phyloP scores from a whole-genome alignment of 208 protist species.

The Trypanosoma scelopori region DNA sequence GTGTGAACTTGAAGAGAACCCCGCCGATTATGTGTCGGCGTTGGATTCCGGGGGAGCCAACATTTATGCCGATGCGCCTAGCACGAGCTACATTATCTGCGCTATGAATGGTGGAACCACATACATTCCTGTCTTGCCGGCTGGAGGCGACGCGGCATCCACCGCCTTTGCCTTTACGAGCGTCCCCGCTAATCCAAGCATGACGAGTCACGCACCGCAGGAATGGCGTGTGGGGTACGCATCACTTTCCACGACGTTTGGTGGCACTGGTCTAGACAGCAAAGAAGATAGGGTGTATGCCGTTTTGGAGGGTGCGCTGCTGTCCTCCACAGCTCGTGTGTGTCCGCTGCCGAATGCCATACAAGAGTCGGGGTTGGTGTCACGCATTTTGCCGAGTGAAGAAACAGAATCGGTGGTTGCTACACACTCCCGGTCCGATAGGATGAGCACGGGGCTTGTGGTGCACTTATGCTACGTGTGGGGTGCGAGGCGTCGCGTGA shows the following conservation, averaged over 20 bases:
- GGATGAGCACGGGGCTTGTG: constrained; percentile 29
- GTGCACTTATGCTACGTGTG: constrained; percentile 84
- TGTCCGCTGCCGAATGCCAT: constrained; percentile 45
- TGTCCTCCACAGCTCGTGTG: constrained; percentile 35
- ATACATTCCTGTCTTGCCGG: constrained; percentile 68
- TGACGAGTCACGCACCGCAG: constrained; percentile 33
- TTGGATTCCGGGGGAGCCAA: constrained; percentile 23
- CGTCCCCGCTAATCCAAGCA: constrained; percentile 33
- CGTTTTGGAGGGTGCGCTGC: constrained; percentile 33
- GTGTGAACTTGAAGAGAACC: constrained; percentile 37
- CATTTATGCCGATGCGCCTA: constrained; percentile 30
- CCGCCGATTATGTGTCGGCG: constrained; percentile 49
- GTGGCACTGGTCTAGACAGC: constrained; percentile 45
- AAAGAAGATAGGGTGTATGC: constrained; percentile 52
- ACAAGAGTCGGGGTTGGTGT: constrained; percentile 32
- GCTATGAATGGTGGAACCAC: constrained; percentile 27
- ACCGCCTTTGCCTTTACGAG: constrained; percentile 54
- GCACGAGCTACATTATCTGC: constrained; percentile 67
- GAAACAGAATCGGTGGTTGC: constrained; percentile 29
- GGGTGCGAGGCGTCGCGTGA: constrained; percentile 37
- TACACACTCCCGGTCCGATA: constrained; percentile 51
- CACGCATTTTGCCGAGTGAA: constrained; percentile 30
- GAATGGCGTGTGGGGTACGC: constrained; percentile 71
- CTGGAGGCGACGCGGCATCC: constrained; percentile 26
- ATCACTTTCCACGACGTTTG: constrained; percentile 52